Evolutionary conservation across 2,329 filamentous ascomycete genomes (phyloP).

Genomic region (Lithohypha guttulata): DNA sequence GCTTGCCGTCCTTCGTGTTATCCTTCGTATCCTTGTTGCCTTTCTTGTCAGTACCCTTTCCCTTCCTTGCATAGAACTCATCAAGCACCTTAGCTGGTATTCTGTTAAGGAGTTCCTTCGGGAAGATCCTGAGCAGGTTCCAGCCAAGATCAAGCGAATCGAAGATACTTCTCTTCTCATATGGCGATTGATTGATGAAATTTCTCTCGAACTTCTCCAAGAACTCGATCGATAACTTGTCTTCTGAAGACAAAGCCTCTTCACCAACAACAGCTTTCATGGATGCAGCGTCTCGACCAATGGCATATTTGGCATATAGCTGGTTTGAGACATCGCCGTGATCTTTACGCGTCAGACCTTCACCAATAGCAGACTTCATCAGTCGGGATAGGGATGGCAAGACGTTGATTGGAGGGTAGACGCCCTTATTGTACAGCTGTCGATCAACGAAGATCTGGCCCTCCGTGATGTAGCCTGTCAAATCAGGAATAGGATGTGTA

Average conservation of each 20-base stretch:
- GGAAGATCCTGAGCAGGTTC: conserved; percentile 93
- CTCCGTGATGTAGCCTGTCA: conserved; percentile 98
- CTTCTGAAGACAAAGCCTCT: conserved; percentile 87
- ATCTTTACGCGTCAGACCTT: conserved; percentile 91
- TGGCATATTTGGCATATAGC: conserved; percentile 98
- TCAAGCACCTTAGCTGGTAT: conserved; percentile 74
- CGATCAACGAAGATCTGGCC: conserved; percentile 97
- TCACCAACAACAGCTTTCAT: conserved; percentile 99
- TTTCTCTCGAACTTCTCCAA: conserved; percentile 95
- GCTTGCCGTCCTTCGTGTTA: conserved; percentile 25
- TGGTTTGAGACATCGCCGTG: conserved; percentile 99
- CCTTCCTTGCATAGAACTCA: conserved; percentile 59
- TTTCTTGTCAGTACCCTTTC: conserved; percentile 19
- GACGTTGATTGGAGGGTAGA: conserved; percentile 98
- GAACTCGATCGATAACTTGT: conserved; percentile 96
- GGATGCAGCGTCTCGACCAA: conserved; percentile 87
- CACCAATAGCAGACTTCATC: conserved; percentile 99
- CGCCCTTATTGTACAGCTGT: conserved; percentile 85
- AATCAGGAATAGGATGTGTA: conserved; percentile 94
- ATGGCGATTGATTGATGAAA: conserved; percentile 84
- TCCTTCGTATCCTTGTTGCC: conserved; percentile 39
- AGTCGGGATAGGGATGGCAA: conserved; percentile 94
- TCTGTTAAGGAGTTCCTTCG: conserved; percentile 95
- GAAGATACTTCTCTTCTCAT: conserved; percentile 83
- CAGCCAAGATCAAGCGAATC: conserved; percentile 94